phyloP scores from a whole-genome alignment of 2,329 filamentous ascomycete genomes.

The Aureobasidium vineae region DNA sequence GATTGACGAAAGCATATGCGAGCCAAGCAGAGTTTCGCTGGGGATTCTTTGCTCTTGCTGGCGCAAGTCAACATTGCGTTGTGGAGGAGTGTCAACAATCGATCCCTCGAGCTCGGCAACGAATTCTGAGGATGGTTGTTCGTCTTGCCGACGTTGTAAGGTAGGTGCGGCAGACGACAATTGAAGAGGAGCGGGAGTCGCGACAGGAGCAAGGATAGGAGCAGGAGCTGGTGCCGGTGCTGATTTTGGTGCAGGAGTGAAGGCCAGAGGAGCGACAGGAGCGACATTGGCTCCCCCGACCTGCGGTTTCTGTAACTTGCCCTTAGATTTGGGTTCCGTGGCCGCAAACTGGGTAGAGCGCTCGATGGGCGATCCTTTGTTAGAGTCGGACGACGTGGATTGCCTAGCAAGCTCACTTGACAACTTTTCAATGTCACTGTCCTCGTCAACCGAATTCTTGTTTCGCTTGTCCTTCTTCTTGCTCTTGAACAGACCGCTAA shows the following conservation, averaged over 20 bases:
- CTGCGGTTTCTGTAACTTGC: slow-evolving; percentile 32
- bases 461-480: slow-evolving; percentile 64
- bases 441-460: slow-evolving; percentile 42
- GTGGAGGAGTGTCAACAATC: slow-evolving; percentile 42
- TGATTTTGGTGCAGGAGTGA: neutral
- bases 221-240: slow-evolving; percentile 8
- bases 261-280: neutral
- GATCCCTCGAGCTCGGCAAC: slow-evolving; percentile 42
- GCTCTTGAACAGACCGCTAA: slow-evolving; percentile 67
- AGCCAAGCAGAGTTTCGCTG: slow-evolving; percentile 18
- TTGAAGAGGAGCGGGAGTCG: slow-evolving; percentile 7
- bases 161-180: neutral
- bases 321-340: slow-evolving; percentile 25
- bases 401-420: slow-evolving; percentile 32
- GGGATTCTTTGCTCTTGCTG: neutral
- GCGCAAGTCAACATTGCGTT: slow-evolving; percentile 34
- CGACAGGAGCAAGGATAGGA: slow-evolving; percentile 11
- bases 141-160: neutral
- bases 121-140: slow-evolving; percentile 29
- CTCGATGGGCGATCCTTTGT: slow-evolving; percentile 3
- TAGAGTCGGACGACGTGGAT: slow-evolving; percentile 10
- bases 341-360: slow-evolving; percentile 5
- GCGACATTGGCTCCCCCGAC: neutral
- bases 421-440: slow-evolving; percentile 36
- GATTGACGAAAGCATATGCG: slow-evolving; percentile 36